Conservation (phyloP, 2,329 filamentous ascomycete genomes). For the Coniochaeta sp. region DNA sequence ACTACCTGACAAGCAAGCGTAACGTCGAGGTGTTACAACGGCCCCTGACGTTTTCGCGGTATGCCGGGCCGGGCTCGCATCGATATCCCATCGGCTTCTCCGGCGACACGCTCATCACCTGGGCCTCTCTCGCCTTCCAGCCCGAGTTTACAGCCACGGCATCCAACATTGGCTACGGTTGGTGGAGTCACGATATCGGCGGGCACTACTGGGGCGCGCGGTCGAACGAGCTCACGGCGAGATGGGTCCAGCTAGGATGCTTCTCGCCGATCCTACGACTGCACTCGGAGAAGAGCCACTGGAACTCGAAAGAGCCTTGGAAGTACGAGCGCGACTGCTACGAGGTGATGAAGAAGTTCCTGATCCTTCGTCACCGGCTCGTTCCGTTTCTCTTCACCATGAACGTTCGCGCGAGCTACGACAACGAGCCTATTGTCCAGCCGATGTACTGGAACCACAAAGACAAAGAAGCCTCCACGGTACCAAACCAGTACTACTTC, state of each 20-base stretch:
- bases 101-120: conserved; percentile 52
- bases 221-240: conserved; percentile 49
- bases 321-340: conserved; percentile 37
- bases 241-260: conserved; percentile 56
- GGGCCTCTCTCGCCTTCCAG: conserved; percentile 55
- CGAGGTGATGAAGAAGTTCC: conserved; percentile 37
- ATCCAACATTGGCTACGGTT: conserved; percentile 60
- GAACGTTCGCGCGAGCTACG: conserved; percentile 36
- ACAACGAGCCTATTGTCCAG: conserved; percentile 46
- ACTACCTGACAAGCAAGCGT: conserved; percentile 45
- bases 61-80: conserved; percentile 55
- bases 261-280: conserved; percentile 55
- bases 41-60: conserved; percentile 52
- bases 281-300: conserved; percentile 50
- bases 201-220: conserved; percentile 50
- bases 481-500: conserved; percentile 53
- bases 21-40: conserved; percentile 25
- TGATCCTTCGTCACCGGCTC: conserved; percentile 49
- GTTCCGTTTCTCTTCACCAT: conserved; percentile 55
- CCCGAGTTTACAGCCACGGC: conserved; percentile 61
- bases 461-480: conserved; percentile 43
- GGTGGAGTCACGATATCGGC: conserved; percentile 65
- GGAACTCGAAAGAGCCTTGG: conserved; percentile 59
- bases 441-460: conserved; percentile 57
- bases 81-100: conserved; percentile 60